Base-by-base conservation (phyloP, 495 filamentous ascomycete species). In the Penicillium desertorum region DNA sequence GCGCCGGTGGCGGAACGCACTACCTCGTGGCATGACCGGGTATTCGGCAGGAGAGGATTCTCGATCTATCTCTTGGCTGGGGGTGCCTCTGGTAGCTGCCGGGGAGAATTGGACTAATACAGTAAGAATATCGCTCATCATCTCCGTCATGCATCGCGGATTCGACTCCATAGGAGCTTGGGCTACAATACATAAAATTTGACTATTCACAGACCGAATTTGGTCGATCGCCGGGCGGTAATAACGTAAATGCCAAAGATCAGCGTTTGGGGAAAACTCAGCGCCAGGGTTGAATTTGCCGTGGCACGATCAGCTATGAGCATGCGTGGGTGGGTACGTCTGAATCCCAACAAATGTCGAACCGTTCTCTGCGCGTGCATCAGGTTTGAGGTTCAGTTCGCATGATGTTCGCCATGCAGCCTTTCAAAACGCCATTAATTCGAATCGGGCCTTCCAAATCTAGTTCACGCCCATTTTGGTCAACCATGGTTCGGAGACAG, bases 1-100 rank as follows among this genome's bases (percentile, higher is more conserved):
- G n/a, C 22, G 43, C 17, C n/a, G 47, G 55, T 55, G 51, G 62
- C 62, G 55, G 58, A 52, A 45, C 51, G 47, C 55, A 56, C 55
- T 9, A 36, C 47, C 58, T 64, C 62, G 59, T 64, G 51, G 58
- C 41, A 48, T 19, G 6, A 20, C 17, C 22, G 45, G 50, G n/a
- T 62, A 49, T 7, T 58, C 25, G 50, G 51, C 22, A 45, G 19
- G 22, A 45, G 17, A 34, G 20, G 34, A 45, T 36, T 47, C 36
- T 44, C 32, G 43, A 56, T 59, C 42, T 17, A 42, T 56, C 25
- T 59, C 42, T 56, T 48, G 47, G 41, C 30, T 48, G 4, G 16
- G 16, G n/a, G 19, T 41, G 30, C 7, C 1, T 25, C n/a, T 34
- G 30, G 44, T 45, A 48, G 17, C 19, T 44, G 27, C 57, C 10